Evolutionary conservation across 768 basidiomycete genomes (phyloP), one percentile per base, ranked within the genome.

Genomic region (Termitomyces titanicus): DNA sequence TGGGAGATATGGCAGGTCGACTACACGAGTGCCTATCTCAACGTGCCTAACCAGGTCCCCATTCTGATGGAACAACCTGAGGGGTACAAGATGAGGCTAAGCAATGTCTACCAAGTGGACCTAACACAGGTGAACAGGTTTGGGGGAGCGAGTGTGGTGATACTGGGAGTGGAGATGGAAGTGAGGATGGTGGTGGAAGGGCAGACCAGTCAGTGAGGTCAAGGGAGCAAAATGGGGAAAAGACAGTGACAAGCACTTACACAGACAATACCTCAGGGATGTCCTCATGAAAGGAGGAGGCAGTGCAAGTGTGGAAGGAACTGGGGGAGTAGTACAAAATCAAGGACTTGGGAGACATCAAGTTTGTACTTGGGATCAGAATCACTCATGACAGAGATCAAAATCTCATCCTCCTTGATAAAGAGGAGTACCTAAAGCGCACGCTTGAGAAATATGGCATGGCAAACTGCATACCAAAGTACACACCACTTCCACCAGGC

Each of bases 161-260:
- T 29, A 9, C 12, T 42, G 22, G 22, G 12, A 20, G 40, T 20
- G 5, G 22, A 47, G 3, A 15, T 31, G 8, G 25, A 37, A 5
- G 33, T 38, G 24, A 45, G 8, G 12, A 27, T 9, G 1, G 22
- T 63, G 1, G 58, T 55, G 1, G 24, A 54, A 11, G n/a, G n/a
- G 66, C 61, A 0, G 64, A 67, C 50, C 60, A 55, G 27, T 64
- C 56, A 18, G 49, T 67, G 15, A 47, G 49, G 10, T 54, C 42
- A 10, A 38, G 40, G 13, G 15, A 44, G 8, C 22, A 24, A 10
- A 38, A 56, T 10, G 43, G 45, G 1, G 35, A 57, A 9, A 54
- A 45, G 44, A 67, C 61, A 8, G 24, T 66, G 8, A 58, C 37
- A 3, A 47, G 44, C 35, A 64, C 56, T 1, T 54, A 47, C 29